Percentiles rank a stretch among this genome's conserved stretches.
phyloP scores from a whole-genome alignment of 139 green algal genomes.

The Medakamo hakoo region DNA sequence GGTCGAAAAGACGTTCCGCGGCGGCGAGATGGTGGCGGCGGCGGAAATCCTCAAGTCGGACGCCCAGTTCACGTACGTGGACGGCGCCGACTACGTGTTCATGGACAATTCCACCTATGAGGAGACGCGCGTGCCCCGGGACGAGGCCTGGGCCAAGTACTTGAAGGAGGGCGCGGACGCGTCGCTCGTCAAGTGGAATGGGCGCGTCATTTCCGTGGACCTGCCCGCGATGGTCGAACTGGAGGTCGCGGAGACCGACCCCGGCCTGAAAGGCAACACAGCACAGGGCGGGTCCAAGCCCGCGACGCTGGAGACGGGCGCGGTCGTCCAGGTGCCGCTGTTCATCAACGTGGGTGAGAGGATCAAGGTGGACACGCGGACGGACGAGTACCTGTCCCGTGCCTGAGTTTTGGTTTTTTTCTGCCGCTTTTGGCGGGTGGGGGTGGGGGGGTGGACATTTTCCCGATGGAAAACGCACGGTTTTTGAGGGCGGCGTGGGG shows the following conservation, averaged over 20 bases:
- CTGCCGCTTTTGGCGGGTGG: background rate
- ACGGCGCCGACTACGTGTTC: constrained; percentile 77
- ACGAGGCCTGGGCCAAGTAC: constrained; percentile 67
- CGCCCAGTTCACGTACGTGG: constrained; percentile 71
- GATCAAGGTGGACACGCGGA: constrained; percentile 74
- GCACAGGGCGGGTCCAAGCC: constrained; percentile 67
- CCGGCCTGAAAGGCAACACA: constrained; percentile 84
- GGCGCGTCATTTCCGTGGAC: constrained; percentile 79
- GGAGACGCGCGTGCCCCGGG: constrained; percentile 66
- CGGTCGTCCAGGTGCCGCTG: constrained; percentile 58
- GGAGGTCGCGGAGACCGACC: constrained; percentile 58
- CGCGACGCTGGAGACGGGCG: constrained; percentile 73
- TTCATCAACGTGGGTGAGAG: constrained; percentile 66
- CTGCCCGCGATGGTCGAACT: constrained; percentile 65
- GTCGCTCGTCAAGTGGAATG: constrained; percentile 72
- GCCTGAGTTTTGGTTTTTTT: constrained; percentile 6
- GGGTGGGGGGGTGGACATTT: too few relatives aligned
- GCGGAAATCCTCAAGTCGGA: constrained; percentile 55
- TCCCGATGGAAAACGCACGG: background rate
- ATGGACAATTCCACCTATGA: constrained; percentile 94
- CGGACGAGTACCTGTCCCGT: constrained; percentile 31
- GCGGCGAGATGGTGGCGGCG: constrained; percentile 65
- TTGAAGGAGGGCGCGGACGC: constrained; percentile 69
- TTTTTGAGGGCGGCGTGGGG: too few relatives aligned
- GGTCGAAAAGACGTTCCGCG: constrained; percentile 84